phyloP scores from a whole-genome alignment of 129 eudicot species.

The Solidago caesia region DNA sequence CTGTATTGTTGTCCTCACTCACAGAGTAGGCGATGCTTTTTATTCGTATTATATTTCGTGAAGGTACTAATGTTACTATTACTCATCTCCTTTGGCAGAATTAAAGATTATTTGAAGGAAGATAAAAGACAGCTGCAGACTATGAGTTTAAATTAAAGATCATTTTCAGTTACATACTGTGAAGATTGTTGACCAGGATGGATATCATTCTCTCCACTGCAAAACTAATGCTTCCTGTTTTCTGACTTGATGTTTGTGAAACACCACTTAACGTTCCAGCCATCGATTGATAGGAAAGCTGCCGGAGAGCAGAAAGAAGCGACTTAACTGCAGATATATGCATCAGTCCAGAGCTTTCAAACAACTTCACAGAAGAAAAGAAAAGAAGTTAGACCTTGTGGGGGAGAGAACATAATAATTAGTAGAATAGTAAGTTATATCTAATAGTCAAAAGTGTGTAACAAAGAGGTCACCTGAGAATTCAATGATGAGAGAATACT shows the following conservation, averaged over 20 bases:
- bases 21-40: neutral
- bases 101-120: neutral
- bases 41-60: neutral
- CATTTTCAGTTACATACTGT: conserved; percentile 50
- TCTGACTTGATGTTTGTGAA: conserved; percentile 72
- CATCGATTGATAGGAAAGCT: conserved; percentile 83
- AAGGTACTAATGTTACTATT: neutral
- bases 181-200: conserved; percentile 84
- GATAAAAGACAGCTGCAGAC: neutral
- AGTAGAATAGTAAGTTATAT: neutral
- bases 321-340: conserved; percentile 92
- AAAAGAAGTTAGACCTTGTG: conserved; percentile 23
- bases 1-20: neutral
- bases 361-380: conserved; percentile 52
- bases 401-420: conserved; percentile 1
- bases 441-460: conserved; percentile 4
- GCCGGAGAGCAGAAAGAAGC: conserved; percentile 88
- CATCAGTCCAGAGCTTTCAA: conserved; percentile 94
- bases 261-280: conserved; percentile 56
- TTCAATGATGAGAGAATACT: conserved; percentile 88
- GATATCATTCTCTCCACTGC: conserved; percentile 90
- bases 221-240: conserved; percentile 89
- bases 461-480: conserved; percentile 64
- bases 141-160: neutral
- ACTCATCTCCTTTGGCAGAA: conserved; percentile 1